Conservation (phyloP, 2,329 filamentous ascomycete genomes). For the Ophiocordyceps camponoti-leonardi region DNA sequence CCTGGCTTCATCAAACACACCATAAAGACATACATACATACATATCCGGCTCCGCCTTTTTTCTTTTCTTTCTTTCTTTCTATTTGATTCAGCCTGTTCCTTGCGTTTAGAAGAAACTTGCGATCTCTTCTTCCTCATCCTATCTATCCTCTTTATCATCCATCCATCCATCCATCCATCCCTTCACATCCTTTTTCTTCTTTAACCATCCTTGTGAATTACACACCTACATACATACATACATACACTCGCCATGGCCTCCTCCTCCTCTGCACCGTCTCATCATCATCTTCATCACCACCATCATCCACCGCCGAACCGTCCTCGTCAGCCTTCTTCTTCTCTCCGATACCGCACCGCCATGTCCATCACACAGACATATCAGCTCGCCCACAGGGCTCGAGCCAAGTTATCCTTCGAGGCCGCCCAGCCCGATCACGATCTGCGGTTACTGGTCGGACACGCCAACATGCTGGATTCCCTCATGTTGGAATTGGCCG, state of each 20-base stretch:
- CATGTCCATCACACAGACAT: conserved; percentile 97
- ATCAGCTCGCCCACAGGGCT: conserved; percentile 95
- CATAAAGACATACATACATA: background rate
- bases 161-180: no score
- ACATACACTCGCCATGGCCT: conserved; percentile 9
- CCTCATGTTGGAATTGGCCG: conserved; percentile 80
- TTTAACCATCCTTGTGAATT: no score
- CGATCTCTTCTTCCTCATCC: conserved; percentile 14
- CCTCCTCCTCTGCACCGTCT: background rate
- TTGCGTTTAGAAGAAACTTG: no score
- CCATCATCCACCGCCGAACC: no score
- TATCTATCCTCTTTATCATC: no score
- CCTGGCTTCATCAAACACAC: no score
- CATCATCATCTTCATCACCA: conserved; percentile 2
- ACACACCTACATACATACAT: no score
- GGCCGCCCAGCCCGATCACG: conserved; percentile 79
- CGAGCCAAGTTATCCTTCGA: conserved; percentile 89
- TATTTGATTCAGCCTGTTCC: background rate
- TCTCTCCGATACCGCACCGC: conserved; percentile 38
- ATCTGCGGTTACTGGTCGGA: conserved; percentile 86
- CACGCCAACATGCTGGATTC: conserved; percentile 97
- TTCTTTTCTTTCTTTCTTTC: conserved; percentile 2
- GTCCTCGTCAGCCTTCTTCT: conserved; percentile 4
- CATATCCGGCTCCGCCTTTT: conserved; percentile 4
- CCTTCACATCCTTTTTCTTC: background rate